Conservation (phyloP, 169 alveolate species). For the Plasmodium chabaudi region DNA sequence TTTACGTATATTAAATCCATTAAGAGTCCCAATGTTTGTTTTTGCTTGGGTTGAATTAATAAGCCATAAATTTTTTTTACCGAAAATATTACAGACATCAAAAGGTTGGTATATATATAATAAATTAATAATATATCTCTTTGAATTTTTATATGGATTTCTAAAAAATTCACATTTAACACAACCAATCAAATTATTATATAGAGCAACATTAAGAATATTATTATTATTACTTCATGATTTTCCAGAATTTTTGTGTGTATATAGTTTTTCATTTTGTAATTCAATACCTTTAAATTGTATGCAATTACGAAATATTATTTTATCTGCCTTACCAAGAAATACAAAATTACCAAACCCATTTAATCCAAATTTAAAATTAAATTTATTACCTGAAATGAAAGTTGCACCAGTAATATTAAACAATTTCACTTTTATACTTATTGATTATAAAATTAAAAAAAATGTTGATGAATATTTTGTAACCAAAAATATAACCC, state of each 20-base stretch:
- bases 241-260: slow-evolving; percentile 96
- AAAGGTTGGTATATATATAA: slow-evolving; percentile 85
- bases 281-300: slow-evolving; percentile 91
- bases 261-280: slow-evolving; percentile 92
- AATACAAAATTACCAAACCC: slow-evolving; percentile 90
- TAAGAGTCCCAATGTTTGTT: slow-evolving; percentile 96
- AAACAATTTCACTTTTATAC: slow-evolving; percentile 59
- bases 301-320: slow-evolving; percentile 91
- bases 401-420: slow-evolving; percentile 87
- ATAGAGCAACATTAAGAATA: slow-evolving; percentile 86
- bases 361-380: slow-evolving; percentile 88
- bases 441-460: slow-evolving; percentile 77
- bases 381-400: slow-evolving; percentile 93
- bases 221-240: slow-evolving; percentile 93
- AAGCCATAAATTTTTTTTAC: slow-evolving; percentile 93
- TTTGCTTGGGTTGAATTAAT: slow-evolving; percentile 96
- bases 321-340: slow-evolving; percentile 94
- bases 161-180: slow-evolving; percentile 77
- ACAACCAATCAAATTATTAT: slow-evolving; percentile 35
- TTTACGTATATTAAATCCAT: slow-evolving; percentile 88
- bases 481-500: slow-evolving; percentile 15
- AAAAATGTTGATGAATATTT: slow-evolving; percentile 69
- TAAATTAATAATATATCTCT: slow-evolving; percentile 79
- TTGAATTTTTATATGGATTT: slow-evolving; percentile 77
- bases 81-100: slow-evolving; percentile 85